These are phyloP conservation scores for Biscogniauxia mediterranea DNA, from an alignment of 2,329 filamentous ascomycete genomes.

Conservation along the genomic window DNA sequence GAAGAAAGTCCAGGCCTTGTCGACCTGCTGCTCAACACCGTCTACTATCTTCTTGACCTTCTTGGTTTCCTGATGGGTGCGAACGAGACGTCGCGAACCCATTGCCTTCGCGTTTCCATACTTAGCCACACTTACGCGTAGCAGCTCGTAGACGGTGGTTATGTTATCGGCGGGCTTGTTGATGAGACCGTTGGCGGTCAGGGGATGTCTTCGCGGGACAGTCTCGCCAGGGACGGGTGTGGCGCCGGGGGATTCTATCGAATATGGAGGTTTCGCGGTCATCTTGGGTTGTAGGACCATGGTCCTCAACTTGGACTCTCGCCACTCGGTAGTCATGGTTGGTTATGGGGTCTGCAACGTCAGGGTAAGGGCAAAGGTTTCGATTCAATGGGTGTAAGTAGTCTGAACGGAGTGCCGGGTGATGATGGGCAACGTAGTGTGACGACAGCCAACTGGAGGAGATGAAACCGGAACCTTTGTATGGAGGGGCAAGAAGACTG, in stretches of 20 bases:
- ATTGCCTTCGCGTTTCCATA: constrained; percentile 65
- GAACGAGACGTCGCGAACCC: constrained; percentile 70
- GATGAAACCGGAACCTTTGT: too few relatives aligned
- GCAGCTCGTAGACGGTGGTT: constrained; percentile 72
- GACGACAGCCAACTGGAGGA: too few relatives aligned
- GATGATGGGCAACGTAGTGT: not conserved
- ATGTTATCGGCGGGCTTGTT: constrained; percentile 62
- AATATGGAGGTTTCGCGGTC: constrained; percentile 62
- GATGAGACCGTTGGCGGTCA: constrained; percentile 60
- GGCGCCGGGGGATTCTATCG: constrained; percentile 64
- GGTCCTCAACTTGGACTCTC: constrained; percentile 30
- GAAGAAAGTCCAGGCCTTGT: constrained; percentile 88
- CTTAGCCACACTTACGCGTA: constrained; percentile 63
- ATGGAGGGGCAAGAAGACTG: not conserved
- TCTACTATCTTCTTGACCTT: constrained; percentile 87
- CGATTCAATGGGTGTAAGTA: not conserved
- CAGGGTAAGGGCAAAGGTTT: not conserved
- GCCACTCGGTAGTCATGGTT: constrained; percentile 31
- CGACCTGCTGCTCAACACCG: constrained; percentile 73
- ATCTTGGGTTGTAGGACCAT: constrained; percentile 43
- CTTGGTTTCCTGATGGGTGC: constrained; percentile 79
- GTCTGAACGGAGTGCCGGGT: not conserved
- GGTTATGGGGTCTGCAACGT: not conserved
- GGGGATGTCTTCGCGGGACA: constrained; percentile 65
- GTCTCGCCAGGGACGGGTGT: constrained; percentile 70